phyloP scores from a whole-genome alignment of 2,329 filamentous ascomycete genomes.

The Chaetoscypha palmicola region DNA sequence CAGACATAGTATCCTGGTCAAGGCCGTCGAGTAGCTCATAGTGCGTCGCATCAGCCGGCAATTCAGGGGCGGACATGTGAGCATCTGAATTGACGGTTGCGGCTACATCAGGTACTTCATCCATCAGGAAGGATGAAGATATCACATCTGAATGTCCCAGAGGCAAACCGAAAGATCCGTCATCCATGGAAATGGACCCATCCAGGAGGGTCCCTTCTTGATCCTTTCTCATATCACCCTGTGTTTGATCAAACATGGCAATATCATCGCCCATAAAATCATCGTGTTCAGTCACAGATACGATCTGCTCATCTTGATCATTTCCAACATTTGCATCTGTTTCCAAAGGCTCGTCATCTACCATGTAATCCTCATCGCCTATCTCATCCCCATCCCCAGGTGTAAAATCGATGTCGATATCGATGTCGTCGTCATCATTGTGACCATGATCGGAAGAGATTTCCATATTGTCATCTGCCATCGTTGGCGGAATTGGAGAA shows the following conservation, averaged over 20 bases:
- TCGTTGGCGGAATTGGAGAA: no score
- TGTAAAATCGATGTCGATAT: constrained; percentile 8
- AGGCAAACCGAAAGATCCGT: neutral
- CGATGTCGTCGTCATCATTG: constrained; percentile 4
- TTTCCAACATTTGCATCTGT: neutral
- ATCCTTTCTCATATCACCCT: neutral
- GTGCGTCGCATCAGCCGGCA: no score
- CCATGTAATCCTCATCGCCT: constrained; percentile 6
- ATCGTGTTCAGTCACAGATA: neutral
- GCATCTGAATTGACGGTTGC: neutral
- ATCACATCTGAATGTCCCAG: neutral
- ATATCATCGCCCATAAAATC: constrained; percentile 1
- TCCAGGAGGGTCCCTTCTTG: neutral
- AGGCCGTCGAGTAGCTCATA: no score
- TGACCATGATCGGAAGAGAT: constrained; percentile 9
- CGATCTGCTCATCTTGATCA: neutral
- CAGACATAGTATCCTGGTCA: no score
- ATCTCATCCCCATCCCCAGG: constrained; percentile 1
- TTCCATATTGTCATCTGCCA: constrained; percentile 8
- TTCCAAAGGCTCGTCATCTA: constrained; percentile 1
- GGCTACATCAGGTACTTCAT: neutral
- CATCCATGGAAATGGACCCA: neutral
- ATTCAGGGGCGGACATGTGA: neutral
- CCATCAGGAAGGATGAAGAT: neutral
- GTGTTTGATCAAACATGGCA: neutral